Evolutionary conservation across 805 yeast genomes (phyloP).

Genomic region (Huiozyma naganishii): DNA sequence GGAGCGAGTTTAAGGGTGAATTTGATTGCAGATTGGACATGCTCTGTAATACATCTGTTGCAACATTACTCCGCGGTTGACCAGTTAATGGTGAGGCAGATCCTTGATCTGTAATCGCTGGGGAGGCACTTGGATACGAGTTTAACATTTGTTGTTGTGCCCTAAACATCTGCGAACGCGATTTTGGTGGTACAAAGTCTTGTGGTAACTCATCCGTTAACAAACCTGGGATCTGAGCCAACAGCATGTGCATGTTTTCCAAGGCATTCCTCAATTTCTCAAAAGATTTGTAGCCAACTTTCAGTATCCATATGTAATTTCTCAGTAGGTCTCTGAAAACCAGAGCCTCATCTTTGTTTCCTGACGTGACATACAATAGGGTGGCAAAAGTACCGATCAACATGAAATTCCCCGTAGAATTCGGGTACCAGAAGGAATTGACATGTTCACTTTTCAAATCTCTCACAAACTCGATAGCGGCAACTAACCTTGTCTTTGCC

Average conservation of each 20-base stretch:
- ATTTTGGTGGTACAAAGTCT: constrained; percentile 7
- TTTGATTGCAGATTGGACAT: constrained; percentile 8
- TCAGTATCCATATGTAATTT: constrained; percentile 67
- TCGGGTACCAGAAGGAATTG: constrained; percentile 83
- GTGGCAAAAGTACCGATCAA: constrained; percentile 85
- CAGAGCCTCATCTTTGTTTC: constrained; percentile 48
- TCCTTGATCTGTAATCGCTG: constrained; percentile 8
- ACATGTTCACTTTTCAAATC: constrained; percentile 73
- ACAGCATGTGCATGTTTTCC: constrained; percentile 55
- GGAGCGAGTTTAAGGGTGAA: background rate
- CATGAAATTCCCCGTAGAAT: constrained; percentile 68
- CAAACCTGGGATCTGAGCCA: constrained; percentile 67
- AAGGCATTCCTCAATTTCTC: constrained; percentile 72
- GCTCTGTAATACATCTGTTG: constrained; percentile 11
- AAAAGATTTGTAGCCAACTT: constrained; percentile 65
- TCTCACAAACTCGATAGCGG: constrained; percentile 71
- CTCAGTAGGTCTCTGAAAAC: constrained; percentile 57
- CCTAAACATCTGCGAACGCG: constrained; percentile 12
- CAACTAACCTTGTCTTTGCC: constrained; percentile 69
- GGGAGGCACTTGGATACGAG: constrained; percentile 1
- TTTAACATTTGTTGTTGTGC: constrained; percentile 1
- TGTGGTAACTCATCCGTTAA: constrained; percentile 18
- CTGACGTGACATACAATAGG: constrained; percentile 58
- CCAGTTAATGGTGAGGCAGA: constrained; percentile 6
- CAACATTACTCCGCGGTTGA: background rate